Conservation (phyloP, 768 basidiomycete genomes). For the Podaxis mareebaensis region DNA sequence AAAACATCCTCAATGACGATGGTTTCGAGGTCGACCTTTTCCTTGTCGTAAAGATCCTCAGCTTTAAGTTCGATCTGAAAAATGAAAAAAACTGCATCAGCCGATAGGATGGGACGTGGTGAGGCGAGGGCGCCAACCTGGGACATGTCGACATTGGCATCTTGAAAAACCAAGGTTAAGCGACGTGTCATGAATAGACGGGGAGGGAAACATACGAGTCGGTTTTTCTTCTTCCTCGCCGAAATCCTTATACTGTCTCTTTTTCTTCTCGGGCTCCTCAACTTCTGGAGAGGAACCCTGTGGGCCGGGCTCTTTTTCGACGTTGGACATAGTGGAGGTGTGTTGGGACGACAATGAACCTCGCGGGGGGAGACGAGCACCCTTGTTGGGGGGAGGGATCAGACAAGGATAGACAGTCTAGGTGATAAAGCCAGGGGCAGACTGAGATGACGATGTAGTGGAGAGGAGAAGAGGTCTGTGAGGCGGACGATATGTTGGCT, state of each 20-base stretch:
- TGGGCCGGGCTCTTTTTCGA: conserved; percentile 62
- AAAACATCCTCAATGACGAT: conserved; percentile 96
- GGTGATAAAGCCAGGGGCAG: conserved; percentile 4
- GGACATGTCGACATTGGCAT: conserved; percentile 86
- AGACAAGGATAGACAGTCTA: conserved; percentile 11
- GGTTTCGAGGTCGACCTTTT: conserved; percentile 98
- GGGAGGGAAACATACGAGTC: conserved; percentile 53
- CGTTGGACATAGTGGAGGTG: conserved; percentile 20
- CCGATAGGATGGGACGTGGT: not conserved
- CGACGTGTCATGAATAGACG: conserved; percentile 18
- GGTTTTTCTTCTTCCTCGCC: conserved; percentile 68
- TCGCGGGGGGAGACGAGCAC: conserved; percentile 8
- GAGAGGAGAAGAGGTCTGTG: conserved; percentile 16
- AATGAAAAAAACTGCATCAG: not conserved
- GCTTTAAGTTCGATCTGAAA: conserved; percentile 79
- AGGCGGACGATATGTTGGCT: conserved; percentile 18
- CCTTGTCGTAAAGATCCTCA: conserved; percentile 95
- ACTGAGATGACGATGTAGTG: conserved; percentile 8
- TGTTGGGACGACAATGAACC: not conserved
- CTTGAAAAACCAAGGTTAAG: conserved; percentile 34
- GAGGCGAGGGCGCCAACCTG: conserved; percentile 38
- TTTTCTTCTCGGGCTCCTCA: conserved; percentile 45
- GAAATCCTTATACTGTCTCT: conserved; percentile 87
- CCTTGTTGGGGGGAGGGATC: conserved; percentile 11
- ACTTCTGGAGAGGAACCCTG: conserved; percentile 32